phyloP scores from a whole-genome alignment of 306 rosid genomes.

The Acmispon strigosus region DNA sequence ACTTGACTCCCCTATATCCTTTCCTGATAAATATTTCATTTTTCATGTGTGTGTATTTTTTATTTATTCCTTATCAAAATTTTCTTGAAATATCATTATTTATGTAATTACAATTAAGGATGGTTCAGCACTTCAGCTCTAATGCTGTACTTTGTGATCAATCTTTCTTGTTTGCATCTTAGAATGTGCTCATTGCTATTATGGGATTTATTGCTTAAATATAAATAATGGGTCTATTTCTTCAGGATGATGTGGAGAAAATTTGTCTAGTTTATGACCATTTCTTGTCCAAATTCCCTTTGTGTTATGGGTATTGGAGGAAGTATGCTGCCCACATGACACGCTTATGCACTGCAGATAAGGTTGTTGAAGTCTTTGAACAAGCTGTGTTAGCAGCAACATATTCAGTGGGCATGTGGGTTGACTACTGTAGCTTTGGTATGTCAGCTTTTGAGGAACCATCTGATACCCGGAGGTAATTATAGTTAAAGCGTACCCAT shows the following conservation, averaged over 20 bases:
- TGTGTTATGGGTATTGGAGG: slow-evolving; percentile 92
- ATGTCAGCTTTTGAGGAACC: slow-evolving; percentile 71
- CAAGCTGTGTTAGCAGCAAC: slow-evolving; percentile 64
- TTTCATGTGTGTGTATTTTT: not conserved
- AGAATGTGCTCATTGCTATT: not conserved
- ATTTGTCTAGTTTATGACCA: slow-evolving; percentile 54
- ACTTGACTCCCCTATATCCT: not conserved
- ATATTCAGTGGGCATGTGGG: slow-evolving; percentile 64
- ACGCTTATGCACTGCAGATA: slow-evolving; percentile 46
- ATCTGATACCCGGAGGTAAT: slow-evolving; percentile 74
- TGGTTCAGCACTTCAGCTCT: not conserved
- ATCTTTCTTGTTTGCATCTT: not conserved
- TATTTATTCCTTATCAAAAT: not conserved
- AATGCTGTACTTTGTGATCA: not conserved
- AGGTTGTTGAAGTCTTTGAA: slow-evolving; percentile 76
- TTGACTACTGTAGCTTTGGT: slow-evolving; percentile 69
- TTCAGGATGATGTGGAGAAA: slow-evolving; percentile 63
- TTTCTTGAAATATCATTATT: not conserved
- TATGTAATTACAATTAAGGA: not conserved
- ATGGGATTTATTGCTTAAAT: slow-evolving; percentile 18
- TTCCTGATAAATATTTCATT: not conserved
- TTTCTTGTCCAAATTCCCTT: slow-evolving; percentile 71
- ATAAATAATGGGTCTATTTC: slow-evolving; percentile 10
- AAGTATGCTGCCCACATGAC: slow-evolving; percentile 61
- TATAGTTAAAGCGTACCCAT: not conserved